Percentiles rank a stretch among this genome's conserved stretches.
Conservation (phyloP, 305 asterid species). For the Lippia alba region DNA sequence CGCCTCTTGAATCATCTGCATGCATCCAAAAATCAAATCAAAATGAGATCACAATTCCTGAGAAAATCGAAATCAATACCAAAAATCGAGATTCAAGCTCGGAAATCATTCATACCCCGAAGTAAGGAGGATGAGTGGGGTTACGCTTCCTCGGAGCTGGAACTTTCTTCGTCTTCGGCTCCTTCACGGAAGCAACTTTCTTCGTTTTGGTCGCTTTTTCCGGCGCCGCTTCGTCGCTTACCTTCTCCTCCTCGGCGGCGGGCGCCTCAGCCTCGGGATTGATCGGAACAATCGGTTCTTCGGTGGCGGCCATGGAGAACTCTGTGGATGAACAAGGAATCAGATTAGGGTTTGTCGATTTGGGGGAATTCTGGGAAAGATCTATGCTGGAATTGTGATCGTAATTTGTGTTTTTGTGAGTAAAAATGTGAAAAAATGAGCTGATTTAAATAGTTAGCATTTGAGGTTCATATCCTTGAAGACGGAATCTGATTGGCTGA, state of each 20-base stretch:
- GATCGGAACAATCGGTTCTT: conserved; percentile 48
- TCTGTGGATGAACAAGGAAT: conserved; percentile 25
- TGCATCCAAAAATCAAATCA: neutral
- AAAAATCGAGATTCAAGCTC: too few species aligned
- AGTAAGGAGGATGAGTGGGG: conserved; percentile 78
- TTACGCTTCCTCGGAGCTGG: conserved; percentile 58
- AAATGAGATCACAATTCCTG: conserved; percentile 29
- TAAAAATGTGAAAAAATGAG: conserved; percentile 28
- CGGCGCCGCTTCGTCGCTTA: conserved; percentile 33
- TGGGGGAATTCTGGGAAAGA: conserved; percentile 19
- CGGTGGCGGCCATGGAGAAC: conserved; percentile 47
- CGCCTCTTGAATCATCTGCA: conserved; percentile 84
- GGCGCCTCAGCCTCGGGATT: conserved; percentile 38
- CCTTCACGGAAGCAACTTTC: conserved; percentile 45
- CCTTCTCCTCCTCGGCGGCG: conserved; percentile 37
- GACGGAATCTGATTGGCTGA: conserved; percentile 57
- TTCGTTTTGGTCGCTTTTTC: conserved; percentile 42
- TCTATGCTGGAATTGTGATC: conserved; percentile 1
- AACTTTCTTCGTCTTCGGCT: conserved; percentile 55
- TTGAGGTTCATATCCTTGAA: conserved; percentile 24
- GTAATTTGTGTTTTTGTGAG: conserved; percentile 25
- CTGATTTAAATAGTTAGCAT: conserved; percentile 54
- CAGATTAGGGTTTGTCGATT: conserved; percentile 28
- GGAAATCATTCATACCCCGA: conserved; percentile 56
- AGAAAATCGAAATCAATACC: neutral